Percentiles rank a stretch among this genome's conserved stretches.
Conservation (phyloP, 345 rosid genomes). For the Brassica incana region DNA sequence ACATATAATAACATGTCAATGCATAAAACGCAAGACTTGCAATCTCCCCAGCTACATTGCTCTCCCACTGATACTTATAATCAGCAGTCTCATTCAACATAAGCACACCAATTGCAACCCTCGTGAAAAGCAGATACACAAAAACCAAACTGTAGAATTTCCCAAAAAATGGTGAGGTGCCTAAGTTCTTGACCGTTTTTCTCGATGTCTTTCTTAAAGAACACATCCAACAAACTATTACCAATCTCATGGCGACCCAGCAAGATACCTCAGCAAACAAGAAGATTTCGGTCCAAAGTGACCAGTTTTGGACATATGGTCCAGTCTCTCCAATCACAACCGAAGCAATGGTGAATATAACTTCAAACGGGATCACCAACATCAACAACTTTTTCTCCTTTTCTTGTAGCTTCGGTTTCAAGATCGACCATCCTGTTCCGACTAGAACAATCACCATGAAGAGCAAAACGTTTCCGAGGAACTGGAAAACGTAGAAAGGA, state of each 20-base stretch:
- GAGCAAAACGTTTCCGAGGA: slow-evolving; percentile 62
- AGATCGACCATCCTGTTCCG: slow-evolving; percentile 84
- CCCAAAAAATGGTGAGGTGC: slow-evolving; percentile 62
- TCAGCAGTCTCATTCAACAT: slow-evolving; percentile 59
- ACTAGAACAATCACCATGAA: slow-evolving; percentile 80
- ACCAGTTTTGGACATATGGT: slow-evolving; percentile 63
- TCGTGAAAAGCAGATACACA: slow-evolving; percentile 73
- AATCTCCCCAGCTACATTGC: slow-evolving; percentile 66
- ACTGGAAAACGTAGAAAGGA: slow-evolving; percentile 66
- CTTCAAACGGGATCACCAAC: slow-evolving; percentile 65
- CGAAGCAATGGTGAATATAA: slow-evolving; percentile 47
- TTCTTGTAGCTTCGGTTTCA: slow-evolving; percentile 38
- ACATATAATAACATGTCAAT: slow-evolving; percentile 67
- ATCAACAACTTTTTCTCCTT: slow-evolving; percentile 72
- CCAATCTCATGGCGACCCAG: slow-evolving; percentile 72
- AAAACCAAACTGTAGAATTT: slow-evolving; percentile 73
- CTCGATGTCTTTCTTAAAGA: slow-evolving; percentile 48
- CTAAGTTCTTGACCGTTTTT: slow-evolving; percentile 32
- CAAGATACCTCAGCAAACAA: slow-evolving; percentile 65
- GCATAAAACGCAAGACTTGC: slow-evolving; percentile 63
- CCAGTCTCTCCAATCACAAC: slow-evolving; percentile 81
- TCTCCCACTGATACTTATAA: slow-evolving; percentile 77
- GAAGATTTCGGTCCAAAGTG: slow-evolving; percentile 72
- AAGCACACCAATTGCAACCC: slow-evolving; percentile 55
- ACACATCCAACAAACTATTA: slow-evolving; percentile 73